Evolutionary conservation across 2,329 filamentous ascomycete genomes (phyloP).

Genomic region (Epichloe sylvatica): DNA sequence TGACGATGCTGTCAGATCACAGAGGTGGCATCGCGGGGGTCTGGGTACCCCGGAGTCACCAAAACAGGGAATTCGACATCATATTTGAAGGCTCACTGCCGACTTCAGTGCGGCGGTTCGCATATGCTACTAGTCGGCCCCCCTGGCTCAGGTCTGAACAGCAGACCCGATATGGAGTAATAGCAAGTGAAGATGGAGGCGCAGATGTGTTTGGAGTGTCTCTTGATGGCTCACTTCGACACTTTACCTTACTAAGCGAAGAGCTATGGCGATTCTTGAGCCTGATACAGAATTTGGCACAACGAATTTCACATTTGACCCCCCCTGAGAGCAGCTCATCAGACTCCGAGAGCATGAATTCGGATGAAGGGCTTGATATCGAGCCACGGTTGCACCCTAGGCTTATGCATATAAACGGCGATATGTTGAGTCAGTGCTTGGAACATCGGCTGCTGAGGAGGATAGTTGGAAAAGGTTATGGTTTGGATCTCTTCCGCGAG

Average conservation of each 20-base stretch:
- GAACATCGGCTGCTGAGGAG: constrained; percentile 30
- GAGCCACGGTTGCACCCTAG: constrained; percentile 29
- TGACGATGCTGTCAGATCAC: constrained; percentile 36
- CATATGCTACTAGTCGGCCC: constrained; percentile 37
- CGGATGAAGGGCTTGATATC: constrained; percentile 9
- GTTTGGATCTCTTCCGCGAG: constrained; percentile 28
- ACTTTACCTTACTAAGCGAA: constrained; percentile 52
- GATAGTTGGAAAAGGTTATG: constrained; percentile 22
- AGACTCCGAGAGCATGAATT: constrained; percentile 7
- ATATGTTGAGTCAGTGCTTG: constrained; percentile 44
- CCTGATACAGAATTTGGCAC: constrained; percentile 57
- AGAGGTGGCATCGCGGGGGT: constrained; percentile 33
- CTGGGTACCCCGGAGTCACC: constrained; percentile 32
- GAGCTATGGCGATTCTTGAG: constrained; percentile 54
- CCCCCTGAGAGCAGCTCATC: constrained; percentile 10
- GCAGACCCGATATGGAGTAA: constrained; percentile 24
- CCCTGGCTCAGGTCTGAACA: constrained; percentile 29
- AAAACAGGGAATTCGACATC: constrained; percentile 27
- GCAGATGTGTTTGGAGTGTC: constrained; percentile 49
- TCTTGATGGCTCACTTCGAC: constrained; percentile 54
- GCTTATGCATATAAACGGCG: constrained; percentile 53
- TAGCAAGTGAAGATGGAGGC: constrained; percentile 29
- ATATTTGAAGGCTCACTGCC: constrained; percentile 45
- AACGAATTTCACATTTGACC: constrained; percentile 34
- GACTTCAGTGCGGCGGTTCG: constrained; percentile 42